phyloP scores from a whole-genome alignment of 129 eudicot genomes.

The Centaurea solstitialis region DNA sequence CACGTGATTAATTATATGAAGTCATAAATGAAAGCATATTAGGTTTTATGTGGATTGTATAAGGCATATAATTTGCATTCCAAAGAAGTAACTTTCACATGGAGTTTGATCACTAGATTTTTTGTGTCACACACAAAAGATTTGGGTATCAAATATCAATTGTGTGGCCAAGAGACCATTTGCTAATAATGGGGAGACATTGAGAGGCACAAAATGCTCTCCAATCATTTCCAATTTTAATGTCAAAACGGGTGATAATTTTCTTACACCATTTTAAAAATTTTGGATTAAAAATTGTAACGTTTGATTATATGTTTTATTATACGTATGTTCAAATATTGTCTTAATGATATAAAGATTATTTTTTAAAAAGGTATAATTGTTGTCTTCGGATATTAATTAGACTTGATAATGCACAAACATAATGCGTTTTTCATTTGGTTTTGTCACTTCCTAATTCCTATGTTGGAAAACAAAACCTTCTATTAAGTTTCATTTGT shows the following conservation, averaged over 20 bases:
- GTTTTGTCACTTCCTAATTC: no score
- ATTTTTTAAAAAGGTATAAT: neutral
- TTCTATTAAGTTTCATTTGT: neutral
- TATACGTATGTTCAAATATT: neutral
- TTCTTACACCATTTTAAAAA: neutral
- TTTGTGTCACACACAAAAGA: constrained; percentile 2
- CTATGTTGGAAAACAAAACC: neutral
- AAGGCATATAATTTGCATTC: constrained; percentile 12
- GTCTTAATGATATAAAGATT: neutral
- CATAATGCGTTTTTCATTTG: neutral
- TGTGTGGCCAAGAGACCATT: constrained; percentile 34
- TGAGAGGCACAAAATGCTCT: constrained; percentile 15
- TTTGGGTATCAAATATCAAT: constrained; percentile 11
- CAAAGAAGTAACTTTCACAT: constrained; percentile 26
- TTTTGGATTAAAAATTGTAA: neutral
- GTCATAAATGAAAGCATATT: constrained; percentile 20
- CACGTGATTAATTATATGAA: constrained; percentile 30
- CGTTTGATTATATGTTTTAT: neutral
- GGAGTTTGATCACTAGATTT: constrained; percentile 12
- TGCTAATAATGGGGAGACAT: constrained; percentile 27
- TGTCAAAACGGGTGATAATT: neutral
- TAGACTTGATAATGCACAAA: neutral
- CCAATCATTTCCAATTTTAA: neutral
- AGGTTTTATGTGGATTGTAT: constrained; percentile 19
- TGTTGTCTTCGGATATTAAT: no score